Evolutionary conservation across 192 early-diverging fungal species (phyloP).

Genomic region (Coemansia asiatica): DNA sequence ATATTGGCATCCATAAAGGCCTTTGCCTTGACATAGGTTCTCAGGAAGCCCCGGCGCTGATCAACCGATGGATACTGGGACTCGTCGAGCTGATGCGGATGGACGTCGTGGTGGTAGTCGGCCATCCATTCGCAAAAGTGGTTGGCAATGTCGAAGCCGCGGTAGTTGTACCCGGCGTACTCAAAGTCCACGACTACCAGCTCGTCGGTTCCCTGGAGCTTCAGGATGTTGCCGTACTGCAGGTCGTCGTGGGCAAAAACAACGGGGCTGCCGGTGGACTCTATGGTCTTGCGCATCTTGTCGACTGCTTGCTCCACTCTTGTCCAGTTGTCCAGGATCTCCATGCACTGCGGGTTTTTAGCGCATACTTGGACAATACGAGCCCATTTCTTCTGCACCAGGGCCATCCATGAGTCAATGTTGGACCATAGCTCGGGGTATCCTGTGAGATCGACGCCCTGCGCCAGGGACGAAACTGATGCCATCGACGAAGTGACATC

Average conservation of each 20-base stretch:
- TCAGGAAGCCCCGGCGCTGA: conserved; percentile 63
- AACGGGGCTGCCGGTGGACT: conserved; percentile 58
- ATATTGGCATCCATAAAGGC: conserved; percentile 44
- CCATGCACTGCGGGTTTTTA: conserved; percentile 20
- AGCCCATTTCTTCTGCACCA: conserved; percentile 37
- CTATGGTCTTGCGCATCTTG: conserved; percentile 56
- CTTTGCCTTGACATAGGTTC: conserved; percentile 65
- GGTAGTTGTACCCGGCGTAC: conserved; percentile 78
- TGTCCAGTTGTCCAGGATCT: conserved; percentile 31
- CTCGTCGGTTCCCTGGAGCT: conserved; percentile 58
- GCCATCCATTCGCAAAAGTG: conserved; percentile 85
- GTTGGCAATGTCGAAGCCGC: conserved; percentile 79
- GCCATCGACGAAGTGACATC: neutral
- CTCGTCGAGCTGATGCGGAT: conserved; percentile 51
- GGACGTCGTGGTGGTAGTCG: conserved; percentile 67
- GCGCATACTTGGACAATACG: conserved; percentile 21
- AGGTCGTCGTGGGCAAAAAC: conserved; percentile 90
- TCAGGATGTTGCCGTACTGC: conserved; percentile 90
- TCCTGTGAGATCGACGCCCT: conserved; percentile 14
- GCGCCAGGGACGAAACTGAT: neutral
- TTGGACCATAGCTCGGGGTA: conserved; percentile 68
- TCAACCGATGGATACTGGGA: conserved; percentile 58
- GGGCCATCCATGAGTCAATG: conserved; percentile 63
- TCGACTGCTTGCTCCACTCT: conserved; percentile 46
- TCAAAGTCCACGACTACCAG: conserved; percentile 81